Base-by-base conservation (phyloP, 768 basidiomycete genomes). In the Daedaleopsis sinensis region DNA sequence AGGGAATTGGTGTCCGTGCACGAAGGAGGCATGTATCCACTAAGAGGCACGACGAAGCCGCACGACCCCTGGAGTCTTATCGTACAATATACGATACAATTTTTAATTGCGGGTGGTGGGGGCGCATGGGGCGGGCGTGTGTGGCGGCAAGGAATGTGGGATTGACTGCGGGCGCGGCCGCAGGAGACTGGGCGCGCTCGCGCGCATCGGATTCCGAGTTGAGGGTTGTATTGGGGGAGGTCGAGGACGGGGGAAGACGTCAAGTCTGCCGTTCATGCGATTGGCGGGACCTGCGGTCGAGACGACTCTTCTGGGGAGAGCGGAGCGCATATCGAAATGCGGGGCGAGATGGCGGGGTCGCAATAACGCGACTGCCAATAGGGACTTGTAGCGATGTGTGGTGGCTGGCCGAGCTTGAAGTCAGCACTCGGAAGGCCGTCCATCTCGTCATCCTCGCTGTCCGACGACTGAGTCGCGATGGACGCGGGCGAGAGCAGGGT, bases 361-460 rank as follows among this genome's bases (percentile, higher is more conserved):
- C 62, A 52, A 55, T 64, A 64, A 6, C 62, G 62, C 58, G 62
- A 64, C 38, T 64, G 62, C 62, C 62, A 64, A 19, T 23, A 48
- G 39, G 62, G 62, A 44, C 58, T 64, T 49, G 55, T 12, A 24
- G 49, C 23, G 24, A 56, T 32, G 9, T 54, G 58, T 8, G 58
- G 58, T 35, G 46, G 44, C 59, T 61, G 63, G 36, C 59, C 59
- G 47, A 64, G 55, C 19, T 55, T 57, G 55, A 57, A 61, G 11
- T 58, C 46, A 48, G 52, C 18, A 13, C 56, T 47, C 1, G 56
- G 52, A 46, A 54, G 43, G 19, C 57, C 62, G 44, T 68, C 64
- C 67, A 68, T 70, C 19, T 65, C 62, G 36, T 72, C 71, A 27
- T 72, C 71, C 47, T 72, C 71, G 27, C 68, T 65, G 47, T 72